Conservation (phyloP, 345 rosid genomes). For the Pistacia integerrima region DNA sequence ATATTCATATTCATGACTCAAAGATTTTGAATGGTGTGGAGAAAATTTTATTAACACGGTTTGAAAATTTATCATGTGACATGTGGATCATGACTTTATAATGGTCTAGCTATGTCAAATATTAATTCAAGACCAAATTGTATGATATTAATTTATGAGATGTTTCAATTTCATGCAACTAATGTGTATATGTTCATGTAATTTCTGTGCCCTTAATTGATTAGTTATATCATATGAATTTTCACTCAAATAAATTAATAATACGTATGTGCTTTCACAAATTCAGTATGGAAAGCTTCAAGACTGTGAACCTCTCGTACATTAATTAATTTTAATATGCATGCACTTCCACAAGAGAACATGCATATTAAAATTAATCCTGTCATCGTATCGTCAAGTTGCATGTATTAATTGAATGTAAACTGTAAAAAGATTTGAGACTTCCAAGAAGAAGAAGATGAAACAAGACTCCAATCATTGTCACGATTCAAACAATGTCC, state of each 20-base stretch:
- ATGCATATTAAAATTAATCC: too few relatives aligned
- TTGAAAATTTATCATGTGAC: too few relatives aligned
- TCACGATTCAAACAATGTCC: background rate
- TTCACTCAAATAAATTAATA: background rate
- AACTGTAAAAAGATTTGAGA: background rate
- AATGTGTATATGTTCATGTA: slow-evolving; percentile 1
- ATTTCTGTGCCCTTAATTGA: background rate
- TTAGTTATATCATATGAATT: slow-evolving; percentile 10
- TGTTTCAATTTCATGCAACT: background rate
- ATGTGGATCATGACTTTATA: too few relatives aligned
- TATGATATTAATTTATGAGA: too few relatives aligned
- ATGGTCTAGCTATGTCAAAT: background rate
- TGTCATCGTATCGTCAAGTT: too few relatives aligned
- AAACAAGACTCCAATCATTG: background rate
- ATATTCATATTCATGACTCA: background rate
- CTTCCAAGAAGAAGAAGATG: background rate
- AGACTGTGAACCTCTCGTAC: too few relatives aligned
- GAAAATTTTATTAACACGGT: background rate
- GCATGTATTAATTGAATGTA: too few relatives aligned
- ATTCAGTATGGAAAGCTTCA: too few relatives aligned
- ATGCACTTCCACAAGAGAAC: too few relatives aligned
- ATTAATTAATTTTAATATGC: too few relatives aligned
- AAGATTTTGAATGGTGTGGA: background rate
- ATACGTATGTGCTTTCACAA: too few relatives aligned
- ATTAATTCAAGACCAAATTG: background rate